These are phyloP conservation scores for Chalciporus piperatus DNA, from an alignment of 768 basidiomycete genomes.

Conservation along the genomic window DNA sequence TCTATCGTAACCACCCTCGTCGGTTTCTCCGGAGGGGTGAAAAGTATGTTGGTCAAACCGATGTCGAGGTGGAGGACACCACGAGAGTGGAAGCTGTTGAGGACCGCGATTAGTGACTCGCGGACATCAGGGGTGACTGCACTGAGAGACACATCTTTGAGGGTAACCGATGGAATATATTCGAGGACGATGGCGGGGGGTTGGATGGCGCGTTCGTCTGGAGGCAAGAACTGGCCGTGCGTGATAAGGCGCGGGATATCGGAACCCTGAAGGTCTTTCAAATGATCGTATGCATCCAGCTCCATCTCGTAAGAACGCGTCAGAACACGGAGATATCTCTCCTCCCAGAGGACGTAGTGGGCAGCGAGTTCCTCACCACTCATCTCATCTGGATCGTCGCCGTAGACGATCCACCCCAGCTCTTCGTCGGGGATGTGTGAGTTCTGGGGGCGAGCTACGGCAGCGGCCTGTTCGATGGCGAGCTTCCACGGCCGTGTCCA, in stretches of 20 bases:
- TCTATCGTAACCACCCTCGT: neutral
- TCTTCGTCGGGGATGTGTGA: neutral
- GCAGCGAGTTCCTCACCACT: neutral
- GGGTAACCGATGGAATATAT: conserved; percentile 4
- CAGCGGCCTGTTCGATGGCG: neutral
- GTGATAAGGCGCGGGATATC: neutral
- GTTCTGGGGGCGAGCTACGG: neutral
- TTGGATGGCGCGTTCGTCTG: conserved; percentile 2
- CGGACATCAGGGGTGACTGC: neutral
- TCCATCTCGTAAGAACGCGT: neutral
- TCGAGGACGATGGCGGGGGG: conserved; percentile 1
- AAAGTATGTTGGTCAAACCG: neutral
- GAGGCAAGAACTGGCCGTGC: neutral
- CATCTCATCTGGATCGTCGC: neutral
- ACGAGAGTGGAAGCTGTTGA: neutral
- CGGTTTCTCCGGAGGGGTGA: neutral
- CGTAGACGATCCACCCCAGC: neutral
- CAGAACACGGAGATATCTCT: neutral
- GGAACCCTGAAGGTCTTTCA: conserved; percentile 3
- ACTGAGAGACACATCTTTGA: neutral
- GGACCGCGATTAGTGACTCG: neutral
- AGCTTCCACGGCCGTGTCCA: conserved; percentile 1
- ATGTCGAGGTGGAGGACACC: conserved; percentile 3
- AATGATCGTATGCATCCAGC: neutral
- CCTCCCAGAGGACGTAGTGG: neutral